Conservation (phyloP, 202 grass and related monocot species). For the Elaeis oleifera region DNA sequence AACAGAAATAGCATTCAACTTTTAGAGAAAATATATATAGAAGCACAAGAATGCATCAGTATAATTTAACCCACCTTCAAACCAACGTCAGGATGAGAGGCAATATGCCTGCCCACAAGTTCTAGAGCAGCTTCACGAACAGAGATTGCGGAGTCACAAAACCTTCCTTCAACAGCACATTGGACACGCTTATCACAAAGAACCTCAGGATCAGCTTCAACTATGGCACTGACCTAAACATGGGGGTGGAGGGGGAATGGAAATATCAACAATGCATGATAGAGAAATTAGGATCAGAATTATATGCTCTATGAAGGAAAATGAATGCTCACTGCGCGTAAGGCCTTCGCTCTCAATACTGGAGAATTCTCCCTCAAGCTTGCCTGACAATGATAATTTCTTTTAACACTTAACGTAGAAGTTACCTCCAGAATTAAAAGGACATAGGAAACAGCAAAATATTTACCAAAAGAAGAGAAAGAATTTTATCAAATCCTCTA, state of each 20-base stretch:
- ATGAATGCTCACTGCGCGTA: constrained; percentile 68
- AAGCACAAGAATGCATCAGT: constrained; percentile 24
- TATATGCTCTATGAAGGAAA: constrained; percentile 23
- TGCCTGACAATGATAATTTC: constrained; percentile 53
- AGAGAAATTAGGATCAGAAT: constrained; percentile 26
- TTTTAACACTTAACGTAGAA: constrained; percentile 1
- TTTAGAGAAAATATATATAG: constrained; percentile 18
- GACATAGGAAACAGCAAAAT: not conserved
- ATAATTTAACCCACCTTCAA: constrained; percentile 60
- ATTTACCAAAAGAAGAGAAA: constrained; percentile 85
- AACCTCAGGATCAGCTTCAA: constrained; percentile 98
- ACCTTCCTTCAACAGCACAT: constrained; percentile 96
- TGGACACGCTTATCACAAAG: constrained; percentile 92
- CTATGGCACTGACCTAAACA: constrained; percentile 83
- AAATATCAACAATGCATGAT: constrained; percentile 13
- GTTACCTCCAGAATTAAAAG: constrained; percentile 1
- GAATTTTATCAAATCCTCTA: constrained; percentile 95
- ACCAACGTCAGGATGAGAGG: constrained; percentile 97
- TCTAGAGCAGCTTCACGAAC: constrained; percentile 99
- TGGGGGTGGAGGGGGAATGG: constrained; percentile 16
- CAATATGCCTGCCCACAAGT: constrained; percentile 96
- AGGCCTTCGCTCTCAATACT: constrained; percentile 94
- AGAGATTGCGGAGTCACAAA: constrained; percentile 98
- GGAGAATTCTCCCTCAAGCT: constrained; percentile 99
- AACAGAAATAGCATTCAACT: constrained; percentile 19